Conservation (phyloP, 2,329 filamentous ascomycete genomes). For the Decorospora gaudefroyi region DNA sequence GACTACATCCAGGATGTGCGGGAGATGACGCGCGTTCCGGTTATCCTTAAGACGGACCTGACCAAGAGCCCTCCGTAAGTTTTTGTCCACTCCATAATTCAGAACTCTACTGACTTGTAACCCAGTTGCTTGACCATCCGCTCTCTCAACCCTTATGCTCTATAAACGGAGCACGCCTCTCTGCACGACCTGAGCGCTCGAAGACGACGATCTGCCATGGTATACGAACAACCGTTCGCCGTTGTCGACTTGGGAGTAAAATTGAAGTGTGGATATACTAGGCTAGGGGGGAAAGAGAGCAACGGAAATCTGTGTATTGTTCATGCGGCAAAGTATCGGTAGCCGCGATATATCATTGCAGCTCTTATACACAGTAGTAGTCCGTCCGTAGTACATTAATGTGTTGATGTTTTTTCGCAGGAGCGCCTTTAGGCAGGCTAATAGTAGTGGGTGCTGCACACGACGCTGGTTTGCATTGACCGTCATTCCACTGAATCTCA, state of each 20-base stretch:
- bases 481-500: constrained; percentile 20
- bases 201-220: constrained; percentile 1
- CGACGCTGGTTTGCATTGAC: constrained; percentile 16
- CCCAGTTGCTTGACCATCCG: constrained; percentile 79
- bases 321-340: constrained; percentile 29
- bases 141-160: constrained; percentile 77
- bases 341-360: constrained; percentile 32
- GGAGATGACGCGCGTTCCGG: constrained; percentile 96
- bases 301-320: constrained; percentile 37
- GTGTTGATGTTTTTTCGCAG: constrained; percentile 24
- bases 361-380: constrained; percentile 28
- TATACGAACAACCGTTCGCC: constrained; percentile 4
- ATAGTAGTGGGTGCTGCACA: constrained; percentile 28
- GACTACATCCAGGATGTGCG: constrained; percentile 98
- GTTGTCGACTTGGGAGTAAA: constrained; percentile 34
- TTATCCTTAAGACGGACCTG: constrained; percentile 97
- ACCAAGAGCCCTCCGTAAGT: constrained; percentile 99
- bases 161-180: constrained; percentile 40
- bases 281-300: constrained; percentile 21
- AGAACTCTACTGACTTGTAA: constrained; percentile 22
- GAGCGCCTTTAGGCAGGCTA: constrained; percentile 12
- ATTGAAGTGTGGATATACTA: constrained; percentile 43
- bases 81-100: constrained; percentile 1
- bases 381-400: constrained; percentile 40
- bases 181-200: neutral